Percentiles rank a stretch among this genome's conserved stretches.
Evolutionary conservation across 306 rosid species (phyloP).

Genomic region (Coriaria nepalensis): DNA sequence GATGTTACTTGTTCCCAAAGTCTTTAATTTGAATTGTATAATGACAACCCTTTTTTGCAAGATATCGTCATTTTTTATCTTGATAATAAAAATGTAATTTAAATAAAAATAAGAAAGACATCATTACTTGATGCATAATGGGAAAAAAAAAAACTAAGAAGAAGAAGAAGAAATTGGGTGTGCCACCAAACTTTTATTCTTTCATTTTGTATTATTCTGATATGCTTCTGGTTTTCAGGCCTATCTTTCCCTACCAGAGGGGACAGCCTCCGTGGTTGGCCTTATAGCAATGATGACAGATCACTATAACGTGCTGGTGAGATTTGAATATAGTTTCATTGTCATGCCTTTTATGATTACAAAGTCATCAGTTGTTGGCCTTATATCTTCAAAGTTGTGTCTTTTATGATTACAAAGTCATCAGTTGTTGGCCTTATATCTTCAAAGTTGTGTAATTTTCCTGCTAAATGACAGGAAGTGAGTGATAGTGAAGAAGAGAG

Average conservation of each 20-base stretch:
- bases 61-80: no score
- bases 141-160: no score
- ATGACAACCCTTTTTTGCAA: no score
- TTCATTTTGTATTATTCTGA: constrained; percentile 9
- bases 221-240: constrained; percentile 37
- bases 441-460: background rate
- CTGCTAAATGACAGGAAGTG: constrained; percentile 37
- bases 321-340: constrained; percentile 8
- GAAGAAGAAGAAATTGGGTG: no score
- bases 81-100: no score
- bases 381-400: constrained; percentile 22
- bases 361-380: constrained; percentile 62
- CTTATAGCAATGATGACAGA: constrained; percentile 78
- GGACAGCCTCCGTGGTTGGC: constrained; percentile 77
- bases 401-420: constrained; percentile 8
- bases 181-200: background rate
- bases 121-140: no score
- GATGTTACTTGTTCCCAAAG: no score
- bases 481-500: constrained; percentile 64
- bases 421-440: constrained; percentile 74
- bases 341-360: background rate
- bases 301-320: constrained; percentile 70
- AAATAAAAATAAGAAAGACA: no score
- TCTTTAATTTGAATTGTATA: no score
- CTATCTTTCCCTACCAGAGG: constrained; percentile 84